Conservation (phyloP, 139 green algal genomes). For the Closterium sp. region DNA sequence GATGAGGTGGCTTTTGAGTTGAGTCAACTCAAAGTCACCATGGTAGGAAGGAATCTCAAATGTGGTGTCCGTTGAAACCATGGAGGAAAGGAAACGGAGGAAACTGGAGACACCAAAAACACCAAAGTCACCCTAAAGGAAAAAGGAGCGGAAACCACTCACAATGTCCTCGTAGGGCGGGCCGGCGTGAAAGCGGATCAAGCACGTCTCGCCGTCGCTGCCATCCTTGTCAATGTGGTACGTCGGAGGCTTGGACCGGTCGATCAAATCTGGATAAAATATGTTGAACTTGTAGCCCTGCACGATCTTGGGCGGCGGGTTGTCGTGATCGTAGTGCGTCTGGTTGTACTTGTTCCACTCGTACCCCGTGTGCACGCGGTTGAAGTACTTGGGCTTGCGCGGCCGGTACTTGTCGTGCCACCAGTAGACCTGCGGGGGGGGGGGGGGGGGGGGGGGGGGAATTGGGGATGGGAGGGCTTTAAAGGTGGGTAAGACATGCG, state of each 20-base stretch:
- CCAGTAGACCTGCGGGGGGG: slow-evolving; percentile 78
- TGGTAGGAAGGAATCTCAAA: no score
- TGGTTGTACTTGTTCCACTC: slow-evolving; percentile 99
- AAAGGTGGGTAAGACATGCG: slow-evolving; percentile 89
- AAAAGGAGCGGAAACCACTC: slow-evolving; percentile 12
- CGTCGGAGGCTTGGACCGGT: slow-evolving; percentile 69
- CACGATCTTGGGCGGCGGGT: slow-evolving; percentile 96
- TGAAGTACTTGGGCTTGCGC: slow-evolving; percentile 99
- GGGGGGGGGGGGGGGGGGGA: neutral
- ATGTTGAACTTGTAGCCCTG: slow-evolving; percentile 99
- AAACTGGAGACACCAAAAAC: neutral
- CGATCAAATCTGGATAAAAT: slow-evolving; percentile 98
- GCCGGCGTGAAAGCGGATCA: slow-evolving; percentile 90
- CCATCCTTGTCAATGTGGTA: slow-evolving; percentile 59
- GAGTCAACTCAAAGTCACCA: no score
- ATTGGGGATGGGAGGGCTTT: neutral
- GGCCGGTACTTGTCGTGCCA: slow-evolving; percentile 98
- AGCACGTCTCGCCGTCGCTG: slow-evolving; percentile 73
- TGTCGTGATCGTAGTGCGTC: slow-evolving; percentile 98
- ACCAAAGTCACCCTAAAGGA: neutral
- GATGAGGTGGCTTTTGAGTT: no score
- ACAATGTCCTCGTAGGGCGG: slow-evolving; percentile 87
- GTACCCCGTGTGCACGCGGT: slow-evolving; percentile 93
- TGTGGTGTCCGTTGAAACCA: no score
- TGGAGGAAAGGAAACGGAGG: no score